Percentiles rank a stretch among this genome's conserved stretches.
Evolutionary conservation across 805 yeast genomes (phyloP).

Genomic region (Torulaspora delbrueckii): DNA sequence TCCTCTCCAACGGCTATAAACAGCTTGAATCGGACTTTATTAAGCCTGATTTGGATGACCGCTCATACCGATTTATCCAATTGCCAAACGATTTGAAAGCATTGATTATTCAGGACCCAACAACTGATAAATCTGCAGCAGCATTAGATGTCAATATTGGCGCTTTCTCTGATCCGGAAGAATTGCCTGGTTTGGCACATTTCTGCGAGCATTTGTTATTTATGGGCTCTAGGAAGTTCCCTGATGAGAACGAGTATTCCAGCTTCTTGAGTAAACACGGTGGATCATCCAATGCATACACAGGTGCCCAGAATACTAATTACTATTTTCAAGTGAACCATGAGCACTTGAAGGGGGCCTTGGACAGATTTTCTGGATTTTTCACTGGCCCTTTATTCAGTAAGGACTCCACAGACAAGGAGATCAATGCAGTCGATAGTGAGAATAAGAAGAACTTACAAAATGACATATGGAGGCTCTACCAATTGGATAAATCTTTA

Average conservation of each 20-base stretch:
- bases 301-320: conserved; percentile 83
- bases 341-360: conserved; percentile 74
- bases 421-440: conserved; percentile 90
- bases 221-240: conserved; percentile 77
- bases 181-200: conserved; percentile 72
- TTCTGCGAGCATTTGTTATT: conserved; percentile 69
- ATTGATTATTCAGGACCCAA: conserved; percentile 60
- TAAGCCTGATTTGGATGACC: conserved; percentile 57
- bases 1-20: conserved; percentile 11
- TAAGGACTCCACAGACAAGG: conserved; percentile 77
- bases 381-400: conserved; percentile 79
- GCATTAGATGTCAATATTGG: conserved; percentile 77
- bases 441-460: conserved; percentile 94
- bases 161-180: conserved; percentile 60
- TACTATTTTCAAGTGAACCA: conserved; percentile 82
- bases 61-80: conserved; percentile 63
- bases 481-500: conserved; percentile 73
- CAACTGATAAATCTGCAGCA: conserved; percentile 73
- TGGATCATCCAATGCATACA: conserved; percentile 89
- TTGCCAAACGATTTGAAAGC: conserved; percentile 56
- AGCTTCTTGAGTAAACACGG: conserved; percentile 76
- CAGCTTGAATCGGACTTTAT: conserved; percentile 26
- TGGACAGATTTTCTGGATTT: conserved; percentile 90
- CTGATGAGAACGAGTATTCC: conserved; percentile 72
- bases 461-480: conserved; percentile 81